A percentile compares a stretch with the other conserved stretches of the same genome.
Conservation (phyloP, 1,284 basidiomycete genomes). For the Cryptococcus floricola region DNA sequence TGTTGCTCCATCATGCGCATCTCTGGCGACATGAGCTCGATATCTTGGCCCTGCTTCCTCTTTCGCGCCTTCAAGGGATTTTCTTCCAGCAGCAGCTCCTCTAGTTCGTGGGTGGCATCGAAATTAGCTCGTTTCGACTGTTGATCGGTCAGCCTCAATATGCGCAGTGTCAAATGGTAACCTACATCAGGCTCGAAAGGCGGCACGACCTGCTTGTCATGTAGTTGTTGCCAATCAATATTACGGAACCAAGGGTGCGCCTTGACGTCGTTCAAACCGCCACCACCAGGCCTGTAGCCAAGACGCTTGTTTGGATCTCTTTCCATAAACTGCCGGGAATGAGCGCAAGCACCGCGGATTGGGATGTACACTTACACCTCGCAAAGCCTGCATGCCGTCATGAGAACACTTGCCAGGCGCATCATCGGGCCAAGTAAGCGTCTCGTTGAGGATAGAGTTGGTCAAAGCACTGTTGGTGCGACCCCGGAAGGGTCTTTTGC, state of each 20-base stretch:
- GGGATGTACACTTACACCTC: conserved; percentile 29
- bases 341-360: background rate
- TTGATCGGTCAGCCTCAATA: conserved; percentile 4
- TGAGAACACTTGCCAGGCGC: conserved; percentile 40
- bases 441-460: conserved; percentile 68
- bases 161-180: conserved; percentile 4
- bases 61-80: conserved; percentile 94
- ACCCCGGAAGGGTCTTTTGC: conserved; percentile 84
- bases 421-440: conserved; percentile 49
- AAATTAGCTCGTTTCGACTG: conserved; percentile 97
- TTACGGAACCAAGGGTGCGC: conserved; percentile 79
- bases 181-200: conserved; percentile 82
- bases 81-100: conserved; percentile 91
- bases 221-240: conserved; percentile 82
- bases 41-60: conserved; percentile 82
- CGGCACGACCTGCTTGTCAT: conserved; percentile 70
- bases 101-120: conserved; percentile 97
- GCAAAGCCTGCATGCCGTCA: conserved; percentile 47
- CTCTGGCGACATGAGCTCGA: conserved; percentile 77
- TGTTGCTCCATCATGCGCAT: conserved; percentile 98
- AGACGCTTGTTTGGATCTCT: conserved; percentile 76
- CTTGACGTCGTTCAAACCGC: conserved; percentile 73
- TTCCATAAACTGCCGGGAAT: conserved; percentile 64
- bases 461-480: conserved; percentile 86
- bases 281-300: conserved; percentile 72